phyloP scores from a whole-genome alignment of 306 rosid species.

The Bauhinia variegata region DNA sequence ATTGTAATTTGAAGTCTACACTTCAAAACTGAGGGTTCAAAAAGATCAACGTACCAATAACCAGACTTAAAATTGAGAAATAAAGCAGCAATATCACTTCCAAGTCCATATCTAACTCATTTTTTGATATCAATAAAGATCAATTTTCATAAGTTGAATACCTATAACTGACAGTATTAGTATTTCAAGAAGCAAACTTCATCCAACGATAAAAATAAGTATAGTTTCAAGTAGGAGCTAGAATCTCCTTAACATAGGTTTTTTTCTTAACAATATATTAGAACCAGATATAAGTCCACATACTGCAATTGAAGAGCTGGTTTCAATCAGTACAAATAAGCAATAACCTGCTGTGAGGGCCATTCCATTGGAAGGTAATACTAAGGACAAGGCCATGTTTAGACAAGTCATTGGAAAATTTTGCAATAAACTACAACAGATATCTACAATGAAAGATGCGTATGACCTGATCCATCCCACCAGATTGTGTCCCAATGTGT shows the following conservation, averaged over 20 bases:
- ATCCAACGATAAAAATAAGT: conserved; percentile 12
- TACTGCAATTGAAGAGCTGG: background rate
- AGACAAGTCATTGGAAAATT: background rate
- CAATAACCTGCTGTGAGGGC: background rate
- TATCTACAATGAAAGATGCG: conserved; percentile 16
- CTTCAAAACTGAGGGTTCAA: too few species aligned
- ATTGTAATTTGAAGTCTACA: too few species aligned
- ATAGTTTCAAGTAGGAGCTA: conserved; percentile 1
- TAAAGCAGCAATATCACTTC: too few species aligned
- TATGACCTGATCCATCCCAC: conserved; percentile 97
- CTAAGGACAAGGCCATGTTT: conserved; percentile 6
- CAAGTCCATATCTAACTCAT: too few species aligned
- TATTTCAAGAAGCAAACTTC: conserved; percentile 22
- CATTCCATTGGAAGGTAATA: conserved; percentile 13
- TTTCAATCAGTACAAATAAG: conserved; percentile 12
- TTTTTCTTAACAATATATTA: conserved; percentile 18
- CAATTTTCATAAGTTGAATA: too few species aligned
- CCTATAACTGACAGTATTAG: conserved; percentile 1
- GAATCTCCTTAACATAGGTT: conserved; percentile 17
- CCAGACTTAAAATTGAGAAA: too few species aligned
- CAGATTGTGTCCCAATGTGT: conserved; percentile 93
- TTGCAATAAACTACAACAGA: conserved; percentile 23
- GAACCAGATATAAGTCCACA: background rate
- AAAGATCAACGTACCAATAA: too few species aligned
- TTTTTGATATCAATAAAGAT: too few species aligned